These are phyloP conservation scores for Luffa aegyptiaca DNA, from an alignment of 306 rosid genomes.

Conservation along the genomic window DNA sequence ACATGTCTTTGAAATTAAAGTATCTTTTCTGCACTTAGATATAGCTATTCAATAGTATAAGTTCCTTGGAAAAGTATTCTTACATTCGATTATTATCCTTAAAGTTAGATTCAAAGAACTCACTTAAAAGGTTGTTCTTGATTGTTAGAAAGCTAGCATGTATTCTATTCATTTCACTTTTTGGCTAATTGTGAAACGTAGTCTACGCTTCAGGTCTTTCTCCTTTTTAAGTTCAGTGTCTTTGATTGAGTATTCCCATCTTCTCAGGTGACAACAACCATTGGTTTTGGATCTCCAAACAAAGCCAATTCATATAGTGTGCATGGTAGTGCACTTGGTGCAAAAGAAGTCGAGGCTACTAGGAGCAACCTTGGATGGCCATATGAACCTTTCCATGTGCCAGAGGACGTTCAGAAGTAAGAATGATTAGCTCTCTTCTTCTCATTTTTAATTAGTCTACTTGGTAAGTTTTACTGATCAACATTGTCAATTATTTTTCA, in stretches of 20 bases:
- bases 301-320: constrained; percentile 96
- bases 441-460: neutral
- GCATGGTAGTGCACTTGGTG: constrained; percentile 95
- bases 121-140: neutral
- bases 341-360: constrained; percentile 98
- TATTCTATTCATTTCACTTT: neutral
- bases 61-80: neutral
- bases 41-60: neutral
- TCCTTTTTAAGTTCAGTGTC: neutral
- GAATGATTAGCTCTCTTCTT: constrained; percentile 7
- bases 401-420: constrained; percentile 86
- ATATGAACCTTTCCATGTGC: constrained; percentile 91
- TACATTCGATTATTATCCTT: neutral
- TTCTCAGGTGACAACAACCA: constrained; percentile 86
- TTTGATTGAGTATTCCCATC: constrained; percentile 7
- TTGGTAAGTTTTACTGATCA: constrained; percentile 15
- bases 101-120: neutral
- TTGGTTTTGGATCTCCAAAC: constrained; percentile 98
- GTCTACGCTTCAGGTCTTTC: neutral
- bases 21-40: neutral
- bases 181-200: neutral
- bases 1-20: neutral
- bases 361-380: constrained; percentile 95
- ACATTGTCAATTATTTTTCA: constrained; percentile 15
- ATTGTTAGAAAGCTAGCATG: neutral